Percentiles rank a stretch among this genome's conserved stretches.
Evolutionary conservation across 805 yeast genomes (phyloP).

Genomic region (Kodamaea jinghongensis): DNA sequence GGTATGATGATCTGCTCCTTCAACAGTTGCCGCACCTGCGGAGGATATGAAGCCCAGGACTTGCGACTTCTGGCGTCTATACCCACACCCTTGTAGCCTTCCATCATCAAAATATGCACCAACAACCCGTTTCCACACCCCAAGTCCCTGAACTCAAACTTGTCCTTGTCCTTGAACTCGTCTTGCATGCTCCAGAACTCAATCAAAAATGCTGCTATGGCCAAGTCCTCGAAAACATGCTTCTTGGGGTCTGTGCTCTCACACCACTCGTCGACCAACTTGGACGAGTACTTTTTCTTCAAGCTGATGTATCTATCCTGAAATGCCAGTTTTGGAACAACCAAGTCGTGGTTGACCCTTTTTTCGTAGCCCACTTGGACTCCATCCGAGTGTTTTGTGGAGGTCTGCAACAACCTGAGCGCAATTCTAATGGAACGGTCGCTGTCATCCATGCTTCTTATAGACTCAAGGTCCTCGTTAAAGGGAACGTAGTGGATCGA

Average conservation of each 20-base stretch:
- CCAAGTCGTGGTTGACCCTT: slow-evolving; percentile 82
- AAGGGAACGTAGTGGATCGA: slow-evolving; percentile 80
- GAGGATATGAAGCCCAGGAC: slow-evolving; percentile 79
- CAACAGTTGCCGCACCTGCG: slow-evolving; percentile 53
- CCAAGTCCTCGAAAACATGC: slow-evolving; percentile 94
- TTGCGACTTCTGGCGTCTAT: slow-evolving; percentile 88
- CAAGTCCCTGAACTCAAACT: slow-evolving; percentile 75
- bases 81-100: slow-evolving; percentile 82
- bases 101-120: slow-evolving; percentile 69
- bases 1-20: slow-evolving; percentile 86
- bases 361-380: slow-evolving; percentile 82
- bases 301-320: slow-evolving; percentile 78
- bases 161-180: slow-evolving; percentile 39
- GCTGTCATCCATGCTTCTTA: slow-evolving; percentile 33
- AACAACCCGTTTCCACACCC: slow-evolving; percentile 95
- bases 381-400: slow-evolving; percentile 80
- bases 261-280: slow-evolving; percentile 78
- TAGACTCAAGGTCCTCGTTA: slow-evolving; percentile 20
- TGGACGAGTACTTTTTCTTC: slow-evolving; percentile 77
- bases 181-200: slow-evolving; percentile 67
- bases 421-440: slow-evolving; percentile 82
- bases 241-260: slow-evolving; percentile 93
- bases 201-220: slow-evolving; percentile 90
- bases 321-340: slow-evolving; percentile 77
- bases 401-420: slow-evolving; percentile 71